These are phyloP conservation scores for Dacryopinax primogenitus DNA, from an alignment of 768 basidiomycete genomes.

Conservation along the genomic window DNA sequence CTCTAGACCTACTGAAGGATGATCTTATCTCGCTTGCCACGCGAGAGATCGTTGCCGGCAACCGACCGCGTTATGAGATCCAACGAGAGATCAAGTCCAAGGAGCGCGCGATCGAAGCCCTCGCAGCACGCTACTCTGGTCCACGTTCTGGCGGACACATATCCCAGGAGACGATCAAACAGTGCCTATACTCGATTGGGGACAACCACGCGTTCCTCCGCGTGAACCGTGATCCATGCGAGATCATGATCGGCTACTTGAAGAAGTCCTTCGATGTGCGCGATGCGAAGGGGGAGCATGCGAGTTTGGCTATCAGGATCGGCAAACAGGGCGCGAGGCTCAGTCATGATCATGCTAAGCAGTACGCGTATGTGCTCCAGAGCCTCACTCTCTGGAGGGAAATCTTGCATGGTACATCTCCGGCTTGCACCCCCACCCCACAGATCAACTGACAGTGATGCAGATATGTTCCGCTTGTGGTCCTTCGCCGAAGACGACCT, in stretches of 20 bases:
- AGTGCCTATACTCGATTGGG: constrained; percentile 77
- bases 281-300: constrained; percentile 47
- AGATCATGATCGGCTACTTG: constrained; percentile 64
- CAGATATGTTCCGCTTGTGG: constrained; percentile 85
- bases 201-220: constrained; percentile 84
- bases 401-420: constrained; percentile 56
- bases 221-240: constrained; percentile 77
- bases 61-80: constrained; percentile 57
- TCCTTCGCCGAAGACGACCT: constrained; percentile 68
- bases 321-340: constrained; percentile 68
- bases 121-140: constrained; percentile 50
- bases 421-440: not conserved
- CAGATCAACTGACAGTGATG: not conserved
- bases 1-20: constrained; percentile 57
- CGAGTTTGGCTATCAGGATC: constrained; percentile 65
- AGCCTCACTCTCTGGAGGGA: constrained; percentile 79
- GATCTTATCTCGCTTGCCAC: constrained; percentile 64
- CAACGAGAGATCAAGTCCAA: constrained; percentile 75
- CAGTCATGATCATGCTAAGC: constrained; percentile 72
- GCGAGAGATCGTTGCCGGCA: constrained; percentile 66
- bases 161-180: constrained; percentile 44
- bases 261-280: constrained; percentile 68
- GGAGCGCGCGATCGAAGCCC: constrained; percentile 69
- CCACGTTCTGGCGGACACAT: constrained; percentile 38
- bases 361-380: constrained; percentile 75